Conservation (phyloP, 2,329 filamentous ascomycete genomes). For the Talaromyces pinophilus region DNA sequence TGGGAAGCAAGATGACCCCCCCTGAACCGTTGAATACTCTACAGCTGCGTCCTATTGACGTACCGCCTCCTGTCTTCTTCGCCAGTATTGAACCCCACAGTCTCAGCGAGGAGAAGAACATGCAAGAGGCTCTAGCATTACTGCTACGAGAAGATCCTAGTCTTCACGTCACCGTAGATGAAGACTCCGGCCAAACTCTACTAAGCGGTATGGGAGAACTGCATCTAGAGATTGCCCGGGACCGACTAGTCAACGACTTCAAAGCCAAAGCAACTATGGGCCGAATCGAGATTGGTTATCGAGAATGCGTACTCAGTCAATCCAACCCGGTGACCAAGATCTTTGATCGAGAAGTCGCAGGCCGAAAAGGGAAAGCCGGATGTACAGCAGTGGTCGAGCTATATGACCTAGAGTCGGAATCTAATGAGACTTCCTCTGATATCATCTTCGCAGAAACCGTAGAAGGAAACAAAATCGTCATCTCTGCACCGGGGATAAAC, state of each 20-base stretch:
- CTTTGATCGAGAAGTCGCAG: slow-evolving; percentile 78
- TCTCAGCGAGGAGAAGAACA: slow-evolving; percentile 73
- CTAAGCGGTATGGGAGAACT: slow-evolving; percentile 95
- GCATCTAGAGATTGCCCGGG: slow-evolving; percentile 88
- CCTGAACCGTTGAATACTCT: slow-evolving; percentile 70
- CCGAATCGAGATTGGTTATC: slow-evolving; percentile 91
- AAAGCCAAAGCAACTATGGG: slow-evolving; percentile 84
- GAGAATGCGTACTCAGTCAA: slow-evolving; percentile 70
- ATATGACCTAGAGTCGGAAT: slow-evolving; percentile 41
- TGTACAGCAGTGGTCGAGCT: slow-evolving; percentile 71
- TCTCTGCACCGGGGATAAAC: slow-evolving; percentile 55
- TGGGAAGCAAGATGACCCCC: slow-evolving; percentile 63
- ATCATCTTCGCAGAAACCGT: slow-evolving; percentile 47
- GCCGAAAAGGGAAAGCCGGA: slow-evolving; percentile 74
- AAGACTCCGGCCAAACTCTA: slow-evolving; percentile 90
- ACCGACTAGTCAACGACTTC: slow-evolving; percentile 84
- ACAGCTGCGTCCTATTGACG: slow-evolving; percentile 82
- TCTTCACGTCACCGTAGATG: slow-evolving; percentile 77
- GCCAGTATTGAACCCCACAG: slow-evolving; percentile 85
- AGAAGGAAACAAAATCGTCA: slow-evolving; percentile 71
- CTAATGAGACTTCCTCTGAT: slow-evolving; percentile 27
- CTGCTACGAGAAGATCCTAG: slow-evolving; percentile 91
- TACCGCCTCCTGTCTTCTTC: slow-evolving; percentile 94
- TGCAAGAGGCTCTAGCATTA: slow-evolving; percentile 73
- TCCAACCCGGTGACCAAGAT: slow-evolving; percentile 61